Percentiles rank a stretch among this genome's conserved stretches.
Evolutionary conservation across 306 rosid genomes (phyloP).

Genomic region (Ormosia semicastrata): DNA sequence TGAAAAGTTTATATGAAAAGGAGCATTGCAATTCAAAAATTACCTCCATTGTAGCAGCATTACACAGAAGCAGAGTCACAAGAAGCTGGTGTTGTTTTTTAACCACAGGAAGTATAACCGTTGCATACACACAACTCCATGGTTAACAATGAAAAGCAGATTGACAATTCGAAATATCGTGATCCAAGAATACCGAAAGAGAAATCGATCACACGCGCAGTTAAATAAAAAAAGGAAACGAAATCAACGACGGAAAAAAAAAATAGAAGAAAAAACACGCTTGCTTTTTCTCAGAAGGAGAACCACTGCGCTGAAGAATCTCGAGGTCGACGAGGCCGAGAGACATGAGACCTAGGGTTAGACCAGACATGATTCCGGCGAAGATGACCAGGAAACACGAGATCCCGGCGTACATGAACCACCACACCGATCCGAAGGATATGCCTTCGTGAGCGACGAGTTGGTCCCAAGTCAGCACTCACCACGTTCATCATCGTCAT

Average conservation of each 20-base stretch:
- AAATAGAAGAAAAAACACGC: constrained; percentile 50
- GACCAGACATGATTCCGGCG: no score
- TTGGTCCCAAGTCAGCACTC: no score
- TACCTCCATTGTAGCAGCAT: constrained; percentile 93
- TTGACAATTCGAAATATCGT: neutral
- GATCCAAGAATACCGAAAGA: neutral
- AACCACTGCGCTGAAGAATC: no score
- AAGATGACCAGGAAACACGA: no score
- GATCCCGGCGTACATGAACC: no score
- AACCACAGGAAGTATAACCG: constrained; percentile 84
- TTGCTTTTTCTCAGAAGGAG: no score
- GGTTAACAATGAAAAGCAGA: neutral
- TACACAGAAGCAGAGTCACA: no score
- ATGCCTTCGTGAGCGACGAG: no score
- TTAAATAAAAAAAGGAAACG: neutral
- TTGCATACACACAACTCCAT: constrained; percentile 34
- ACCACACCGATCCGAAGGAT: no score
- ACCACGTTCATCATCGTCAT: no score
- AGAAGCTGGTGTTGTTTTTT: constrained; percentile 95
- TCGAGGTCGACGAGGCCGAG: no score
- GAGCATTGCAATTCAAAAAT: constrained; percentile 14
- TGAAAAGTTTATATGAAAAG: neutral
- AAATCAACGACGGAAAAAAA: neutral
- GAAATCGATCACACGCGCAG: neutral
- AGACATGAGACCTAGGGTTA: no score